These are phyloP conservation scores for Teunomyces gatunensis DNA, from an alignment of 805 yeast species.

Conservation along the genomic window DNA sequence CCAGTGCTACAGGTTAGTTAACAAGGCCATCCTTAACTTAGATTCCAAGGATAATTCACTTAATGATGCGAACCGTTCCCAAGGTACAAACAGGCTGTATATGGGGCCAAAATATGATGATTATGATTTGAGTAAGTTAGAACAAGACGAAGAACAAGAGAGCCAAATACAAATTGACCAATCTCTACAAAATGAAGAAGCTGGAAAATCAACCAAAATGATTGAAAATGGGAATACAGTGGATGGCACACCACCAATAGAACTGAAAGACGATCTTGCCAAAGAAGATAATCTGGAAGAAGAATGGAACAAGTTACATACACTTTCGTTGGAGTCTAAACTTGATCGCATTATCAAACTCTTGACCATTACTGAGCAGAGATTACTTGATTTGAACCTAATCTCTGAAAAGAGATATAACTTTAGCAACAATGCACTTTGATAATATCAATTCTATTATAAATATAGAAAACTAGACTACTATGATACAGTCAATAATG, in stretches of 20 bases:
- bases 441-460: background rate
- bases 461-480: constrained; percentile 2
- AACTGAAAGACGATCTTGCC: too few species aligned
- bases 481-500: constrained; percentile 30
- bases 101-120: constrained; percentile 20
- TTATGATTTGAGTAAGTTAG: constrained; percentile 16
- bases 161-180: constrained; percentile 3
- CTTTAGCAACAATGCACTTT: constrained; percentile 16
- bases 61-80: background rate
- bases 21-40: constrained; percentile 55
- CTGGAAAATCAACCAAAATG: background rate
- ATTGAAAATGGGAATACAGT: background rate
- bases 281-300: constrained; percentile 10
- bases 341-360: constrained; percentile 56
- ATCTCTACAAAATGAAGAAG: constrained; percentile 8
- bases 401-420: constrained; percentile 23
- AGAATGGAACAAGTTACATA: constrained; percentile 19
- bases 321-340: constrained; percentile 33
- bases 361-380: constrained; percentile 65
- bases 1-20: constrained; percentile 68
- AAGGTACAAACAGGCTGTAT: constrained; percentile 11
- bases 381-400: constrained; percentile 37
- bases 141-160: constrained; percentile 3
- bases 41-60: constrained; percentile 11
- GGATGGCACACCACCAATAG: background rate